These are phyloP conservation scores for Candida glaebosa DNA, from an alignment of 805 yeast genomes.

Conservation along the genomic window DNA sequence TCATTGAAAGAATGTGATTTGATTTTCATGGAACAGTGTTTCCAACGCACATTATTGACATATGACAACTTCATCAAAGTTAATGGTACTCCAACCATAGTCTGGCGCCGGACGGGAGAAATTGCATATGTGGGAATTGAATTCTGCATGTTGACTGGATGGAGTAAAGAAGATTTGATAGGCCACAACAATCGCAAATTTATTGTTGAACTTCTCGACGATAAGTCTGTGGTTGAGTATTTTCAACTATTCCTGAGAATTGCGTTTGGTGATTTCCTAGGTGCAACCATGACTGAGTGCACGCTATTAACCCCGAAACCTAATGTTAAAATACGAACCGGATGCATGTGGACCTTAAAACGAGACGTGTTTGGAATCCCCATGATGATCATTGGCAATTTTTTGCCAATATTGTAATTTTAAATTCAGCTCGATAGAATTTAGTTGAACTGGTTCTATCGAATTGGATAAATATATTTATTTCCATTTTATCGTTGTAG, in stretches of 20 bases:
- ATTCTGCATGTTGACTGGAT: slow-evolving; percentile 86
- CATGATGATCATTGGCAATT: slow-evolving; percentile 93
- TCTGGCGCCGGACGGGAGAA: slow-evolving; percentile 95
- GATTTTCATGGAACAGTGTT: slow-evolving; percentile 94
- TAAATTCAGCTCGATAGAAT: no score
- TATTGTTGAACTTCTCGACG: slow-evolving; percentile 83
- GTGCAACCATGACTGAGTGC: slow-evolving; percentile 83
- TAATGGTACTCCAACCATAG: slow-evolving; percentile 91
- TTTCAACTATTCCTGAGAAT: slow-evolving; percentile 80
- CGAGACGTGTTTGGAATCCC: slow-evolving; percentile 96
- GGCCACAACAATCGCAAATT: slow-evolving; percentile 56
- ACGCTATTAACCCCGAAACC: slow-evolving; percentile 60
- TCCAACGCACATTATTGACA: slow-evolving; percentile 86
- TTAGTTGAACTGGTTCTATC: neutral
- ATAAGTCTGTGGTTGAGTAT: slow-evolving; percentile 79
- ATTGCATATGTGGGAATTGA: slow-evolving; percentile 95
- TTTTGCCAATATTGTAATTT: slow-evolving; percentile 66
- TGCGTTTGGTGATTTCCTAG: slow-evolving; percentile 88
- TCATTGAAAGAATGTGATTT: slow-evolving; percentile 86
- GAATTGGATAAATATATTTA: neutral
- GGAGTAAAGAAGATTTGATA: slow-evolving; percentile 71
- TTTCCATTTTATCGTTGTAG: neutral
- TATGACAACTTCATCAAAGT: slow-evolving; percentile 80
- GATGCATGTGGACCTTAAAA: slow-evolving; percentile 89
- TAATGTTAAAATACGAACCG: slow-evolving; percentile 60